Percentiles rank a stretch among this genome's conserved stretches.
Evolutionary conservation across 148 eudicot genomes (phyloP).

Genomic region (Pharnaceum exiguum): DNA sequence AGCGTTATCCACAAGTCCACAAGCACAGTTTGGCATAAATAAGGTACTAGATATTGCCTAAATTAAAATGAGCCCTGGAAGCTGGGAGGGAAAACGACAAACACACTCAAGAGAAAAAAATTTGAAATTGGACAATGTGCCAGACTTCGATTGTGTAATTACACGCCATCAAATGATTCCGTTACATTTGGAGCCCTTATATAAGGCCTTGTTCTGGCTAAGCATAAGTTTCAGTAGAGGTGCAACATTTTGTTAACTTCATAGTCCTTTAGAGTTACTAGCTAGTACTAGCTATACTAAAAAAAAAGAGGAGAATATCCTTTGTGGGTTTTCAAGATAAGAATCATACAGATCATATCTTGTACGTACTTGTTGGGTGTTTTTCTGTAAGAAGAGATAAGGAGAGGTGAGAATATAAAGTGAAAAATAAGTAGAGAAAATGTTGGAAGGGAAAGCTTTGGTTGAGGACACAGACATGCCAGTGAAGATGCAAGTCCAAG

Average conservation of each 20-base stretch:
- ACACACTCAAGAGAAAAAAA: conserved; percentile 1
- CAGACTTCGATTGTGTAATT: conserved; percentile 4
- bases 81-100: conserved; percentile 16
- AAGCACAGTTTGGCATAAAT: neutral
- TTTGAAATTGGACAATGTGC: conserved; percentile 22
- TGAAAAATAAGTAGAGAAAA: no score
- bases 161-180: conserved; percentile 20
- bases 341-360: conserved; percentile 7
- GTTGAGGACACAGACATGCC: conserved; percentile 97
- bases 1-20: no score
- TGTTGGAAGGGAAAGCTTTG: conserved; percentile 93
- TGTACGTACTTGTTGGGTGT: neutral
- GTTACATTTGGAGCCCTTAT: conserved; percentile 33
- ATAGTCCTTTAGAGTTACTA: neutral
- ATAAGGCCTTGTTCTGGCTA: no score
- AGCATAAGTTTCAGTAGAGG: neutral
- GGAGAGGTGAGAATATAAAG: no score
- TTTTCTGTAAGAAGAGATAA: neutral
- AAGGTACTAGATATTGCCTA: no score
- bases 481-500: conserved; percentile 89
- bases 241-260: neutral
- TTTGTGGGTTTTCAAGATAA: conserved; percentile 24
- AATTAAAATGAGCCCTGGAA: conserved; percentile 11
- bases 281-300: neutral
- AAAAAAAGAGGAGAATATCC: neutral